phyloP scores from a whole-genome alignment of 305 asterid genomes.

The Fraxinus albicans region DNA sequence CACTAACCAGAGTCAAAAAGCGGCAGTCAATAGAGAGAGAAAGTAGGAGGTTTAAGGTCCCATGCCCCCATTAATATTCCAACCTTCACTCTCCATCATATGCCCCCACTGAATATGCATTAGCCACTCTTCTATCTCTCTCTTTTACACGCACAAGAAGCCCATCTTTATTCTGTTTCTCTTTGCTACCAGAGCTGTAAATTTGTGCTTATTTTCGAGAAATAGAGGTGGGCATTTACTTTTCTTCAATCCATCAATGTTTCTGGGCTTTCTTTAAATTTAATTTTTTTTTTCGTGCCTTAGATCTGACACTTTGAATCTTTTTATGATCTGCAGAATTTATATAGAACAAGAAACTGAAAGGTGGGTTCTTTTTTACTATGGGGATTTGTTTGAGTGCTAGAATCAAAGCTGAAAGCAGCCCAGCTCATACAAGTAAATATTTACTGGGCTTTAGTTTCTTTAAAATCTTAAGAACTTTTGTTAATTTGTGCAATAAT shows the following conservation, averaged over 20 bases:
- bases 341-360: background rate
- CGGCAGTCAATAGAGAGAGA: background rate
- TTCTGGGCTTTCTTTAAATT: background rate
- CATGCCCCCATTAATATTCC: background rate
- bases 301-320: background rate
- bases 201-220: background rate
- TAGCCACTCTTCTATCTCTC: background rate
- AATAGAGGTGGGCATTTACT: background rate
- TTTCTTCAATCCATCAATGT: background rate
- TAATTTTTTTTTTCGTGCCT: background rate
- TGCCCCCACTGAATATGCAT: background rate
- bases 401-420: conserved; percentile 3
- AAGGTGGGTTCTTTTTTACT: background rate
- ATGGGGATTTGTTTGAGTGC: conserved; percentile 5
- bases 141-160: background rate
- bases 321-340: background rate
- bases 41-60: background rate
- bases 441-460: background rate
- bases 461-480: background rate
- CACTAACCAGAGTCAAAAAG: background rate
- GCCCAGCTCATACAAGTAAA: background rate
- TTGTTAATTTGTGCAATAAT: background rate
- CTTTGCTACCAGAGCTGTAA: background rate
- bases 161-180: background rate
- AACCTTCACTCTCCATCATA: background rate